A percentile compares a stretch with the other conserved stretches of the same genome.
Conservation (phyloP, 148 eudicot species). For the Spergularia bocconei region DNA sequence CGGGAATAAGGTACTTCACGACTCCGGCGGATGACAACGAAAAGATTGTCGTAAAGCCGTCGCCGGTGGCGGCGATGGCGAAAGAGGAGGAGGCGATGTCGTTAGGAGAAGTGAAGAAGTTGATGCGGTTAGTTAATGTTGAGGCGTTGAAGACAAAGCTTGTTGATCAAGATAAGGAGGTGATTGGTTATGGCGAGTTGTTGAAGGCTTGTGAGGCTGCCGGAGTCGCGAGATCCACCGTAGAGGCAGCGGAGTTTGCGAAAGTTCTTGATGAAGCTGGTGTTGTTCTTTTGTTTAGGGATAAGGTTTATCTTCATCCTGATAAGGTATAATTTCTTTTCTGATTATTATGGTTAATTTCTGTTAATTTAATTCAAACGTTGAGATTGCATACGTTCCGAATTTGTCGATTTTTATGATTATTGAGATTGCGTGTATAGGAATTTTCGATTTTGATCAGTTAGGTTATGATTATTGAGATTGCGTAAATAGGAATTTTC, state of each 20-base stretch:
- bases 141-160: conserved; percentile 70
- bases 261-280: conserved; percentile 86
- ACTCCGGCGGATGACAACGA: neutral
- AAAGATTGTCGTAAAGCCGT: neutral
- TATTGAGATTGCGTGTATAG: too few relatives aligned
- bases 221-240: conserved; percentile 62
- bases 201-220: conserved; percentile 53
- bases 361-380: neutral
- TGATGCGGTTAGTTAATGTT: conserved; percentile 79
- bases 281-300: conserved; percentile 72
- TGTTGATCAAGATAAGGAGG: conserved; percentile 62
- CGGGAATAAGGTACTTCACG: neutral
- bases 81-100: conserved; percentile 38
- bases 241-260: conserved; percentile 64
- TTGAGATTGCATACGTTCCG: too few relatives aligned
- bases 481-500: neutral
- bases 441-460: neutral
- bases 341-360: neutral
- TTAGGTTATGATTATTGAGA: conserved; percentile 5
- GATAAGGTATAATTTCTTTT: conserved; percentile 51
- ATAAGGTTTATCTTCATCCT: conserved; percentile 85
- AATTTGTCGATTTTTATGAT: neutral
- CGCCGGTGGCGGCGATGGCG: neutral
- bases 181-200: conserved; percentile 59
- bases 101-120: conserved; percentile 59